Evolutionary conservation across 176 grass and related monocot species (phyloP).

Genomic region (Alopecurus myosuroides): DNA sequence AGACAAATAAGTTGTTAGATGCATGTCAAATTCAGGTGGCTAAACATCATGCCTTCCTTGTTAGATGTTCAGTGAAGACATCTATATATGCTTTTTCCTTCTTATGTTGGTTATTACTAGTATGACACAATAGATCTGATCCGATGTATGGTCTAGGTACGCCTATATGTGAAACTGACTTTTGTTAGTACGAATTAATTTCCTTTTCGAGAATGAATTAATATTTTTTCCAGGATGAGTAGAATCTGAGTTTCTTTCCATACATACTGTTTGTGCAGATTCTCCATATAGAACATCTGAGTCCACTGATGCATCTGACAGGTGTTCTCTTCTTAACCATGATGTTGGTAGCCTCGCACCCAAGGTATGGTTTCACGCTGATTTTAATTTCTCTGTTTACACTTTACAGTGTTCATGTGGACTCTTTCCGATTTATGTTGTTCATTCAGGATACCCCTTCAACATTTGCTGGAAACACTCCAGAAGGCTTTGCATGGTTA

Average conservation of each 20-base stretch:
- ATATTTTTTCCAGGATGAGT: not conserved
- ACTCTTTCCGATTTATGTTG: not conserved
- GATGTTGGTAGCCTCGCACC: slow-evolving; percentile 22
- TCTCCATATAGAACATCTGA: slow-evolving; percentile 8
- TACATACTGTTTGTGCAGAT: not conserved
- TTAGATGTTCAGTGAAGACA: not conserved
- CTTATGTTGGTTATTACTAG: not conserved
- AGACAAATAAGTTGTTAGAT: not conserved
- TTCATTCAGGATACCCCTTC: slow-evolving; percentile 41
- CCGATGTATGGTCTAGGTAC: not conserved
- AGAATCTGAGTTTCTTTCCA: not conserved
- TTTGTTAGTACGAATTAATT: not conserved
- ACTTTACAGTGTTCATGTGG: not conserved
- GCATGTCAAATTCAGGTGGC: not conserved
- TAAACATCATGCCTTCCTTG: not conserved
- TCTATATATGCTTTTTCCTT: not conserved
- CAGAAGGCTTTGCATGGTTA: slow-evolving; percentile 50
- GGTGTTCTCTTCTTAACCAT: not conserved
- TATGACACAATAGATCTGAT: not conserved
- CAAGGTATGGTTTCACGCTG: slow-evolving; percentile 36
- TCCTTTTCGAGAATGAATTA: not conserved
- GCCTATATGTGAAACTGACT: not conserved
- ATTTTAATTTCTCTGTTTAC: not conserved
- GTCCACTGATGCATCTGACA: slow-evolving; percentile 10
- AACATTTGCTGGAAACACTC: slow-evolving; percentile 7